These are phyloP conservation scores for Daldinia eschscholtzii DNA, from an alignment of 2,329 filamentous ascomycete genomes.

Conservation along the genomic window DNA sequence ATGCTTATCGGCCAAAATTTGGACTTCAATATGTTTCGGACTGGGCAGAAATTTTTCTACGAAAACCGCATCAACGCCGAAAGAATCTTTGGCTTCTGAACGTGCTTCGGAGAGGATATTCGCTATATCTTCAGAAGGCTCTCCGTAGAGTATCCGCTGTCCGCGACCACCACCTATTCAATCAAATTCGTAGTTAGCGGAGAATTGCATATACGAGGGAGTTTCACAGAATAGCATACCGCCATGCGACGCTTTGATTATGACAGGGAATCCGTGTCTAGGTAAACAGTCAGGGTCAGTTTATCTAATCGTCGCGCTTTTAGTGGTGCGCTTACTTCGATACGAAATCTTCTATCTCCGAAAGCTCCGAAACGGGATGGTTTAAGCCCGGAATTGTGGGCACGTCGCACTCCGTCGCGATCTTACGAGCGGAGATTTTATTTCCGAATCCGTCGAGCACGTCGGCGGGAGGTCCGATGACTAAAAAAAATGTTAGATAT, in stretches of 20 bases:
- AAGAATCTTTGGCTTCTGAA: constrained; percentile 1
- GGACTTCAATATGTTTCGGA: constrained; percentile 6
- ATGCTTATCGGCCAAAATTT: constrained; percentile 2
- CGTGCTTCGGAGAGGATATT: constrained; percentile 6
- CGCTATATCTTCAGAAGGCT: not conserved
- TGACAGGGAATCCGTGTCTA: constrained; percentile 1
- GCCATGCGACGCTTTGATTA: constrained; percentile 7
- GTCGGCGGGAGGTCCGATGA: not conserved
- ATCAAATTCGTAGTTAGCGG: not conserved
- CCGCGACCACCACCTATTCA: constrained; percentile 2
- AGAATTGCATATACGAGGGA: not conserved
- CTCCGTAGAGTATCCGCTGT: constrained; percentile 4
- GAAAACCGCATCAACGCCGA: constrained; percentile 7
- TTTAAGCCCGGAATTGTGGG: constrained; percentile 8
- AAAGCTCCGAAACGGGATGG: not conserved
- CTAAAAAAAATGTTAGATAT: not conserved
- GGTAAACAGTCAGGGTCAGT: not conserved
- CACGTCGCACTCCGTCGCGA: constrained; percentile 1
- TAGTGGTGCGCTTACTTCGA: not conserved
- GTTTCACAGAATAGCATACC: not conserved
- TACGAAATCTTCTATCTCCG: constrained; percentile 4
- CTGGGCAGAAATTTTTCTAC: not conserved
- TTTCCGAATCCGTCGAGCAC: constrained; percentile 6
- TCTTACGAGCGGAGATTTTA: not conserved
- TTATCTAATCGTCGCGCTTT: not conserved